Percentiles rank a stretch among this genome's conserved stretches.
These are phyloP conservation scores for Lipomyces lipofer DNA, from an alignment of 805 yeast genomes.

Conservation along the genomic window DNA sequence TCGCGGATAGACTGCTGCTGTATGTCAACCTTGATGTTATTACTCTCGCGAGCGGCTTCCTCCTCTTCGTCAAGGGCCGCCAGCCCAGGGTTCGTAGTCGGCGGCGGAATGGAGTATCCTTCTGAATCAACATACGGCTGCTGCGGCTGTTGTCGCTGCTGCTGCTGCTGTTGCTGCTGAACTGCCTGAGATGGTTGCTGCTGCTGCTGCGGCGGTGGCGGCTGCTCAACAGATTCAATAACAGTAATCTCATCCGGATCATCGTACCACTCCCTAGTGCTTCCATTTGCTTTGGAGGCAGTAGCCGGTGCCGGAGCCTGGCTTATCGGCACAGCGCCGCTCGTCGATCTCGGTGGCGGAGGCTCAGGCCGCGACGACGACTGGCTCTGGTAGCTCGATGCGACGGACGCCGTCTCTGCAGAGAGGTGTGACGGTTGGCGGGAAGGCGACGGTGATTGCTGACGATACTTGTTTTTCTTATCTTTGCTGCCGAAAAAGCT, in stretches of 20 bases:
- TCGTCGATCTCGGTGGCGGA: not conserved
- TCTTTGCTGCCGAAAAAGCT: conserved; percentile 21
- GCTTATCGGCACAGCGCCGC: conserved; percentile 8
- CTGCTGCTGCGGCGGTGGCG: conserved; percentile 2
- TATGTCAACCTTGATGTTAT: conserved; percentile 31
- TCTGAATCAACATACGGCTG: conserved; percentile 21
- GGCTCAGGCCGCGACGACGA: conserved; percentile 5
- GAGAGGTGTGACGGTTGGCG: conserved; percentile 6
- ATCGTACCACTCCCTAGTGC: conserved; percentile 8
- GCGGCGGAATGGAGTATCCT: conserved; percentile 31
- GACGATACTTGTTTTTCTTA: conserved; percentile 14
- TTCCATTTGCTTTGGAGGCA: not conserved
- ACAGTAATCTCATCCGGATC: conserved; percentile 24
- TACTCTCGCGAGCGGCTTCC: not conserved
- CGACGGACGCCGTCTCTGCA: conserved; percentile 4
- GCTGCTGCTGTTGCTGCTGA: not conserved
- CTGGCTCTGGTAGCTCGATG: conserved; percentile 8
- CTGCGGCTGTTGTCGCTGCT: not conserved
- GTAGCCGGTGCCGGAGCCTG: not conserved
- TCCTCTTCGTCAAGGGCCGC: conserved; percentile 15
- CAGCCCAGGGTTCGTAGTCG: conserved; percentile 26
- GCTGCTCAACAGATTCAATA: conserved; percentile 11
- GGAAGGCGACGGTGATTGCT: conserved; percentile 9
- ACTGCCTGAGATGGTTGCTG: conserved; percentile 2
- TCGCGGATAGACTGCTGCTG: conserved; percentile 34